Percentiles rank a stretch among this genome's conserved stretches.
phyloP scores from a whole-genome alignment of 352 stramenopile genomes.

The Pythium folliculosum region DNA sequence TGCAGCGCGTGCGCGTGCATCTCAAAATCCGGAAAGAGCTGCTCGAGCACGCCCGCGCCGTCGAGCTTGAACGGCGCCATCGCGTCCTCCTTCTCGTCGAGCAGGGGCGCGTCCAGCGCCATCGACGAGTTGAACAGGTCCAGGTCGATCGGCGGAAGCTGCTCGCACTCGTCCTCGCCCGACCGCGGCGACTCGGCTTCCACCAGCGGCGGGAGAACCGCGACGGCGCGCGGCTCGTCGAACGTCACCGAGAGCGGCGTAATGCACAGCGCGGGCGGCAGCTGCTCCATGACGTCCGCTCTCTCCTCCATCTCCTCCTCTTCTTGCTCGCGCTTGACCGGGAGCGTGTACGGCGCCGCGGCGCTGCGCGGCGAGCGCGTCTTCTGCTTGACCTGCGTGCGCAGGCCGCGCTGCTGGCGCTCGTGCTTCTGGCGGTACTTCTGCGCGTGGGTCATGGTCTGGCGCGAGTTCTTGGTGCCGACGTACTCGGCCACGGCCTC shows the following conservation, averaged over 20 bases:
- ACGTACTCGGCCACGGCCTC: slow-evolving; percentile 34
- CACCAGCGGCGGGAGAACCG: neutral
- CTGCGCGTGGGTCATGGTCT: slow-evolving; percentile 44
- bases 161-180: slow-evolving; percentile 26
- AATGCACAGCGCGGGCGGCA: neutral
- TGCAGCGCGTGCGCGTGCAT: slow-evolving; percentile 17
- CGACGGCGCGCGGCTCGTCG: neutral
- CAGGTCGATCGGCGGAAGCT: slow-evolving; percentile 20
- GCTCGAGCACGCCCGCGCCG: slow-evolving; percentile 13
- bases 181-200: slow-evolving; percentile 26
- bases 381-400: slow-evolving; percentile 12
- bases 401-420: slow-evolving; percentile 35
- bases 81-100: neutral
- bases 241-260: neutral
- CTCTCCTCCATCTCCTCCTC: neutral
- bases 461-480: slow-evolving; percentile 36
- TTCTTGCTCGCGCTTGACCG: slow-evolving; percentile 5
- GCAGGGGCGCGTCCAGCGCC: neutral
- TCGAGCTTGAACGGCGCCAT: slow-evolving; percentile 18
- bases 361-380: neutral
- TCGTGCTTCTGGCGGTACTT: slow-evolving; percentile 52
- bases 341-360: slow-evolving; percentile 1
- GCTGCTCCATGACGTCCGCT: neutral
- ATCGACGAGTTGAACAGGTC: slow-evolving; percentile 18
- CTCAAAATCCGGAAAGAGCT: slow-evolving; percentile 31